Conservation (phyloP, 2,329 filamentous ascomycete genomes). For the Coniochaeta ligniaria region DNA sequence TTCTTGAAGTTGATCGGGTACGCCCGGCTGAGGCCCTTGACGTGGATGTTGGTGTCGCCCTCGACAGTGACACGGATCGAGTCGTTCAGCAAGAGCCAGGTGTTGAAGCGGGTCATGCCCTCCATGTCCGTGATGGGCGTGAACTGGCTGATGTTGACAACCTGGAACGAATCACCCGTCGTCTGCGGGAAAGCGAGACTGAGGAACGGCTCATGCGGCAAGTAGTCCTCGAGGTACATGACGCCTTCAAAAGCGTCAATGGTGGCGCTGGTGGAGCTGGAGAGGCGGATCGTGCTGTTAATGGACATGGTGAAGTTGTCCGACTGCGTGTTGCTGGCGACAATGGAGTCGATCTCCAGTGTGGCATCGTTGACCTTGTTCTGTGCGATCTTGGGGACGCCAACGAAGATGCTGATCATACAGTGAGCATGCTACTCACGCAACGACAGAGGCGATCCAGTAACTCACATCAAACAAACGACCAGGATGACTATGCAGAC, state of each 20-base stretch:
- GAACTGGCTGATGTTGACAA: constrained; percentile 44
- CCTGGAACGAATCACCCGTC: constrained; percentile 37
- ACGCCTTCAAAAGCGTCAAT: constrained; percentile 42
- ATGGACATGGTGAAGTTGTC: constrained; percentile 43
- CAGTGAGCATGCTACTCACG: constrained; percentile 5
- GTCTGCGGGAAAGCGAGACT: constrained; percentile 45
- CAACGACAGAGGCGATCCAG: too few species aligned
- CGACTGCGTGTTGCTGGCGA: constrained; percentile 36
- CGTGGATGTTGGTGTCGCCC: constrained; percentile 44
- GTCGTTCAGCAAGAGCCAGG: constrained; percentile 43
- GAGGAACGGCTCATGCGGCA: constrained; percentile 40
- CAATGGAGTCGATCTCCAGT: constrained; percentile 44
- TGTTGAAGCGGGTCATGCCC: constrained; percentile 49
- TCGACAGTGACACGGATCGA: constrained; percentile 41
- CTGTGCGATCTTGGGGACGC: constrained; percentile 50
- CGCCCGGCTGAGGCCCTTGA: constrained; percentile 38
- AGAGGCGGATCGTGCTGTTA: constrained; percentile 47
- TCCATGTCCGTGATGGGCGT: constrained; percentile 36
- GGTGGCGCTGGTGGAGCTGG: constrained; percentile 43
- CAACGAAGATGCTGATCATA: constrained; percentile 44
- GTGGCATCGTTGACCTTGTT: constrained; percentile 44
- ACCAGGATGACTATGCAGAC: constrained; percentile 44
- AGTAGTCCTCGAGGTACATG: constrained; percentile 46
- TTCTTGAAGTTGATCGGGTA: constrained; percentile 50
- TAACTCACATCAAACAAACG: constrained; percentile 55